These are phyloP conservation scores for Lodderomyces metapsilosis DNA, from an alignment of 1,139 yeast species.

Conservation along the genomic window DNA sequence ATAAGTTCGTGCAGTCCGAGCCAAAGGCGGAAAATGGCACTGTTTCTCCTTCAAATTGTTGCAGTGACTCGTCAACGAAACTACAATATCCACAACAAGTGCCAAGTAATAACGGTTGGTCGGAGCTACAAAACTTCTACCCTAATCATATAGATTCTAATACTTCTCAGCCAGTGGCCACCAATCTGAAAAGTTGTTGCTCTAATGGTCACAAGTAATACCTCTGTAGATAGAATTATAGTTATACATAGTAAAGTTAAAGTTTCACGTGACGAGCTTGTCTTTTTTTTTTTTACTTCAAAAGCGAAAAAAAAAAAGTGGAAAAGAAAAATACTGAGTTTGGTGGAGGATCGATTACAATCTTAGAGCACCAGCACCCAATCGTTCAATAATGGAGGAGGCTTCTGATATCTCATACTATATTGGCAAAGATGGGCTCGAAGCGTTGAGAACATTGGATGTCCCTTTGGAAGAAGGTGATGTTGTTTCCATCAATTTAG, in stretches of 20 bases:
- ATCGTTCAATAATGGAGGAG: conserved; percentile 24
- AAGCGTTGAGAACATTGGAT: conserved; percentile 44
- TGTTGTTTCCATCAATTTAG: conserved; percentile 65
- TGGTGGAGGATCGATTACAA: neutral
- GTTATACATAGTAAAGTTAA: too few species aligned
- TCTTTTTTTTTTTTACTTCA: neutral
- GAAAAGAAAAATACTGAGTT: neutral
- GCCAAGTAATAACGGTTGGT: neutral
- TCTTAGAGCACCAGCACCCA: neutral
- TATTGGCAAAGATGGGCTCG: conserved; percentile 33
- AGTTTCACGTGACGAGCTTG: neutral
- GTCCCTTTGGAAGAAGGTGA: conserved; percentile 75
- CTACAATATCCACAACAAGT: neutral
- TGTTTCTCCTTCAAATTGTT: neutral
- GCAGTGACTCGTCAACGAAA: neutral
- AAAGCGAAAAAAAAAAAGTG: conserved; percentile 1
- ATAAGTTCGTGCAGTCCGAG: neutral
- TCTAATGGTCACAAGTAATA: neutral
- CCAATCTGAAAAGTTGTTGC: neutral
- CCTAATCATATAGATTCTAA: neutral
- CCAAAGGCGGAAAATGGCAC: neutral
- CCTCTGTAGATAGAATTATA: neutral
- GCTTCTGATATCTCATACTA: conserved; percentile 40
- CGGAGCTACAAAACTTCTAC: neutral
- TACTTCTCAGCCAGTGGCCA: neutral